These are phyloP conservation scores for Psilocybe subaeruginosa DNA, from an alignment of 768 basidiomycete genomes.

Conservation along the genomic window DNA sequence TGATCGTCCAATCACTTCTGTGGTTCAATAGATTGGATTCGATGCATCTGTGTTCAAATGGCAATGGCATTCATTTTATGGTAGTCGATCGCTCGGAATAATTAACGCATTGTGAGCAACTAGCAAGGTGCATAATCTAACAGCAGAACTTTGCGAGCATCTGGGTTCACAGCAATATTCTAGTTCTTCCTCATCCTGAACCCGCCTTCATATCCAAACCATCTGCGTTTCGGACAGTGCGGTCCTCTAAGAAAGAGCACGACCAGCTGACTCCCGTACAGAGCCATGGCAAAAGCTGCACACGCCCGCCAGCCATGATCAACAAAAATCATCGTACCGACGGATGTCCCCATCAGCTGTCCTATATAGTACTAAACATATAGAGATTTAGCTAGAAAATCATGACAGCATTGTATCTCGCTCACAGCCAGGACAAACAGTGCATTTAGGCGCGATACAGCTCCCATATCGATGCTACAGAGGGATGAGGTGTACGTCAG, in stretches of 20 bases:
- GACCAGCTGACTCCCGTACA: constrained; percentile 50
- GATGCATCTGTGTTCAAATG: too few relatives aligned
- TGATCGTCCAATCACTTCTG: background rate
- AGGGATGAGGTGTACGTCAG: background rate
- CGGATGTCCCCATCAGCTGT: constrained; percentile 72
- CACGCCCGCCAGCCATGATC: constrained; percentile 64
- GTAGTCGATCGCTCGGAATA: too few relatives aligned
- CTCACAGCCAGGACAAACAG: constrained; percentile 62
- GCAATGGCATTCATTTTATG: too few relatives aligned
- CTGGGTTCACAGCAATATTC: background rate
- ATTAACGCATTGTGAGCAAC: too few relatives aligned
- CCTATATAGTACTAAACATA: constrained; percentile 55
- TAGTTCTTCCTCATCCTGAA: constrained; percentile 16
- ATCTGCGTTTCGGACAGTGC: constrained; percentile 48
- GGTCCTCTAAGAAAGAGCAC: constrained; percentile 64
- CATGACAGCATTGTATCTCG: background rate
- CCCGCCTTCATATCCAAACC: constrained; percentile 62
- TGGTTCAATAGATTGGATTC: too few relatives aligned
- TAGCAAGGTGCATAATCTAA: too few relatives aligned
- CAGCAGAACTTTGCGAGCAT: too few relatives aligned
- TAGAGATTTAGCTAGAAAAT: background rate
- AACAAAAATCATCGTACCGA: constrained; percentile 66
- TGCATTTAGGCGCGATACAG: constrained; percentile 67
- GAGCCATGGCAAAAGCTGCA: constrained; percentile 55
- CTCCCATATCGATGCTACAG: constrained; percentile 29